Percentiles rank a stretch among this genome's conserved stretches.
These are phyloP conservation scores for Amanita phalloides DNA, from an alignment of 768 basidiomycete genomes.

Conservation along the genomic window DNA sequence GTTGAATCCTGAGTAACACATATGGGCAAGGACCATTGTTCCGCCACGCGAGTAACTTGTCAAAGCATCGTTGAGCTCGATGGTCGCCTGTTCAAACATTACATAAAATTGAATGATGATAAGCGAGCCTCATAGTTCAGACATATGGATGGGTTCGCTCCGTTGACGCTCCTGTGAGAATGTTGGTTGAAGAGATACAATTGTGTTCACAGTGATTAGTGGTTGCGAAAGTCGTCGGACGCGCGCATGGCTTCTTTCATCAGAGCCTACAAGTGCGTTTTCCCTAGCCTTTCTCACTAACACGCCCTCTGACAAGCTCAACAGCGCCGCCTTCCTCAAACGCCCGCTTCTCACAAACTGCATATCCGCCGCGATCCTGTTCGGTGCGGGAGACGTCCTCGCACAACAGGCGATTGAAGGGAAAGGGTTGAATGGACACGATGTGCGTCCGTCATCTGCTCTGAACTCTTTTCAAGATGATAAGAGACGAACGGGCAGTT, in stretches of 20 bases:
- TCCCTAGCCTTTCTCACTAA: not conserved
- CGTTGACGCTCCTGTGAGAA: no score
- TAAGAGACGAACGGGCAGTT: conserved; percentile 23
- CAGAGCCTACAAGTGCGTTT: conserved; percentile 27
- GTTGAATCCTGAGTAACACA: no score
- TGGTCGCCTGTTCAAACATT: no score
- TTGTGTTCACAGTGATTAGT: no score
- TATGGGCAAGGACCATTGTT: no score
- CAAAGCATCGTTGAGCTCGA: no score
- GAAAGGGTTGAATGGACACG: conserved; percentile 53
- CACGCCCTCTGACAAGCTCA: not conserved
- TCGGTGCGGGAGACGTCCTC: conserved; percentile 68
- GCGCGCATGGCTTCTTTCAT: conserved; percentile 22
- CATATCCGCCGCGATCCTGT: conserved; percentile 53
- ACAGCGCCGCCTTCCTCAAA: conserved; percentile 47
- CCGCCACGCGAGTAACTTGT: no score
- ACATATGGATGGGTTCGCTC: no score
- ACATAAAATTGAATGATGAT: no score
- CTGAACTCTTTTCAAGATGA: not conserved
- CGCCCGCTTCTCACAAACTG: conserved; percentile 57
- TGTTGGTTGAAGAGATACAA: no score
- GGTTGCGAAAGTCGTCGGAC: no score
- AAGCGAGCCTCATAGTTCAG: no score
- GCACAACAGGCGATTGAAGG: conserved; percentile 82
- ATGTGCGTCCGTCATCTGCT: conserved; percentile 35